Evolutionary conservation across 768 basidiomycete genomes (phyloP), one percentile per base, ranked within the genome.

Genomic region (Fomitopsis serialis): DNA sequence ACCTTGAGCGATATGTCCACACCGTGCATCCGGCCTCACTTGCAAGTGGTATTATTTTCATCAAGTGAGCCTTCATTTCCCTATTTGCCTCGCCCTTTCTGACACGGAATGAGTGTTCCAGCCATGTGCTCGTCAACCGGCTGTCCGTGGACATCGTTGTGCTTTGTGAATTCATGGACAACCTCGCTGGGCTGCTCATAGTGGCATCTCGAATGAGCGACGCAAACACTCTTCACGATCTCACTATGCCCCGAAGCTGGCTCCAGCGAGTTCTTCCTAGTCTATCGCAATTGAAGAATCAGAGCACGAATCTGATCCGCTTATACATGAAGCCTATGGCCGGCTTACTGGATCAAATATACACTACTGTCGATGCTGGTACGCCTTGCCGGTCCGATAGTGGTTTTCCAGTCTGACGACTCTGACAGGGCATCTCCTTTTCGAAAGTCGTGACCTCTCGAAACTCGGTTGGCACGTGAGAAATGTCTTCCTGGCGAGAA

Each of bases 241-340:
- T 81, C 24, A 74, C 76, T 4, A 70, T 86, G 34, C 84, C 84
- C 0, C 73, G 73, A 1, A 76, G 73, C 50, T 86, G 82, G 82
- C 15, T 63, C 2, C 17, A 47, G 37, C 35, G 45, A 3, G 24
- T 58, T 2, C 1, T 49, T 0, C 46, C 36, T 1, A 15, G 48
- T 13, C 19, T 54, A 13, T 32, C 46, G 7, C 6, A 19, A 12
- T 24, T 57, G 29, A 27, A 11, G 1, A 21, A 34, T 11, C 7
- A 50, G 36, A 37, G 52, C 56, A 13, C 58, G 46, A 10, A 35
- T 40, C 32, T 57, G 9, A 12, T 52, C 1, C 27, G 11, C 27
- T 11, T 59, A 34, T 58, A 59, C 34, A 27, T 52, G 0, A 24
- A 48, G 27, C 29, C 52, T 11, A 50, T 63, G 40, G 29, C 42